phyloP scores from a whole-genome alignment of 2,329 filamentous ascomycete genomes.

The Raffaelea arxii region DNA sequence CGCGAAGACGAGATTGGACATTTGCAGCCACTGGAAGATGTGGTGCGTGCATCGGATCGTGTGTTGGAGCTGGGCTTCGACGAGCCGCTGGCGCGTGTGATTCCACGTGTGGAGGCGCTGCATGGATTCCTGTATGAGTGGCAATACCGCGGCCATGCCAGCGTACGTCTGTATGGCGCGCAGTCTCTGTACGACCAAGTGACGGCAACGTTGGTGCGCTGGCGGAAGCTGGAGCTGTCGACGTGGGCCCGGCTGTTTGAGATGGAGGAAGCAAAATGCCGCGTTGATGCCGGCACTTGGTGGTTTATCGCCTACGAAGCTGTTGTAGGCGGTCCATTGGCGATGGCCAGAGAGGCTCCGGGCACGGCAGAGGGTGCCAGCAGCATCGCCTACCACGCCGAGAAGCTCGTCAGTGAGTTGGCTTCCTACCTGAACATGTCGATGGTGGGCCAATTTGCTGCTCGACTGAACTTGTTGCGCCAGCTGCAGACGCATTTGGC shows the following conservation, averaged over 20 bases:
- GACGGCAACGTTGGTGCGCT: constrained; percentile 72
- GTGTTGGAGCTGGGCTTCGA: constrained; percentile 66
- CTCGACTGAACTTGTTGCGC: constrained; percentile 61
- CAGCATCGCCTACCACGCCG: constrained; percentile 50
- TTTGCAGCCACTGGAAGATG: constrained; percentile 70
- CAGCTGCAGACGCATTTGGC: constrained; percentile 57
- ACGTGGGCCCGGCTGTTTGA: constrained; percentile 89
- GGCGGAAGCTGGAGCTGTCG: constrained; percentile 82
- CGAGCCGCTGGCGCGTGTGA: constrained; percentile 76
- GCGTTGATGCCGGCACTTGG: constrained; percentile 76
- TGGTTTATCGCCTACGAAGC: constrained; percentile 96
- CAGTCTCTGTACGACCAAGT: constrained; percentile 63
- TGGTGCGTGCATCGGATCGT: constrained; percentile 63
- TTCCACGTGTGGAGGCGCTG: constrained; percentile 80
- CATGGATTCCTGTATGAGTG: constrained; percentile 83
- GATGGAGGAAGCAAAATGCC: constrained; percentile 66
- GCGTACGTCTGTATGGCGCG: constrained; percentile 64
- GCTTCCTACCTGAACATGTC: constrained; percentile 71
- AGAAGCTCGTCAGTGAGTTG: constrained; percentile 63
- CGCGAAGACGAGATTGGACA: constrained; percentile 55
- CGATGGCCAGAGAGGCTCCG: constrained; percentile 47
- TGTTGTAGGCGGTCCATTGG: constrained; percentile 64
- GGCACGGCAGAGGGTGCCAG: constrained; percentile 16
- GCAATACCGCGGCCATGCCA: constrained; percentile 80
- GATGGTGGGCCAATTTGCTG: constrained; percentile 69